Conservation (phyloP, 257 asterid species). For the Jaltomata sinuosa region DNA sequence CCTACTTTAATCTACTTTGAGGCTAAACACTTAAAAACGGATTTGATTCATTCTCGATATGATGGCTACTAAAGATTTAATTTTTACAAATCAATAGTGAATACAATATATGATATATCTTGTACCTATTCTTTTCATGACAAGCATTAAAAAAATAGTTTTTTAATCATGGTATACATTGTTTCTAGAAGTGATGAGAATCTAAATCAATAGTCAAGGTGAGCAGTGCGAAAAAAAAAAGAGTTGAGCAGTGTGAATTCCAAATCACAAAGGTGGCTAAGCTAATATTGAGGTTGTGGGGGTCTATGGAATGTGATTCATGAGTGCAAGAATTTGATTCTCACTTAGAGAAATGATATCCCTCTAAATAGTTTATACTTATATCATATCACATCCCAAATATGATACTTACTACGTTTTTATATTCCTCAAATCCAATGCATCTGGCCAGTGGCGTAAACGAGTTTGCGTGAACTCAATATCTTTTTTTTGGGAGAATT, state of each 20-base stretch:
- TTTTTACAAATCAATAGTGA: too few relatives aligned
- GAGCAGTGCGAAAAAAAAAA: not conserved
- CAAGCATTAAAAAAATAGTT: not conserved
- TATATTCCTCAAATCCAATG: not conserved
- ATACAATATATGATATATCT: too few relatives aligned
- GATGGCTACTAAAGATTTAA: too few relatives aligned
- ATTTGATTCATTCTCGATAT: too few relatives aligned
- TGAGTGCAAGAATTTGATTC: not conserved
- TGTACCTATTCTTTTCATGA: not conserved
- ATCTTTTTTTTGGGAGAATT: not conserved
- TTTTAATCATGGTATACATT: not conserved
- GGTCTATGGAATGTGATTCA: not conserved
- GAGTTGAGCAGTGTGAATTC: not conserved
- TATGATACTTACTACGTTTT: not conserved
- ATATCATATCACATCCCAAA: not conserved
- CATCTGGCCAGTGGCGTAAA: not conserved
- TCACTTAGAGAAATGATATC: not conserved
- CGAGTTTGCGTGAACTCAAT: not conserved
- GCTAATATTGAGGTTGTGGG: not conserved
- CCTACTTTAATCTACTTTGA: not conserved
- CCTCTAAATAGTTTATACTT: not conserved
- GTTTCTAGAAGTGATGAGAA: not conserved
- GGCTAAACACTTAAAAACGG: too few relatives aligned
- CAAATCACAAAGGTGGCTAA: not conserved
- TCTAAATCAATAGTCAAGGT: not conserved